These are phyloP conservation scores for Exobasidium cylindrosporum DNA, from an alignment of 1,284 basidiomycete genomes.

Conservation along the genomic window DNA sequence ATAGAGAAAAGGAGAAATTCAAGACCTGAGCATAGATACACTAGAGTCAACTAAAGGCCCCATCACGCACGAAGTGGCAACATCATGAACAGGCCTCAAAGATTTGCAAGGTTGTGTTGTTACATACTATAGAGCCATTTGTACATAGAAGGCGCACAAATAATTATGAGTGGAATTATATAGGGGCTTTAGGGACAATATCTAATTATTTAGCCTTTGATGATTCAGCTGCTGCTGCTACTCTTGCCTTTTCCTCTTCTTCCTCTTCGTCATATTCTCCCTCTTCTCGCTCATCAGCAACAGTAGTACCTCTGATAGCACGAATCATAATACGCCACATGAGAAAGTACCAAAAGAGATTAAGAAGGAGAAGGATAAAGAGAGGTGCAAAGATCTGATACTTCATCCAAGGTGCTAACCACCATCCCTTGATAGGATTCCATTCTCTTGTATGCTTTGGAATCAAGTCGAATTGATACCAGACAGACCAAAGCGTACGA, in stretches of 20 bases:
- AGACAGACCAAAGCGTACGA: conserved; percentile 81
- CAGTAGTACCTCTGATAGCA: conserved; percentile 34
- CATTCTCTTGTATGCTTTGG: conserved; percentile 58
- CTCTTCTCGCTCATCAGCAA: conserved; percentile 43
- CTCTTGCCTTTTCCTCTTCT: conserved; percentile 4
- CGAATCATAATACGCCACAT: conserved; percentile 51
- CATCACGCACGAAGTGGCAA: too few relatives aligned
- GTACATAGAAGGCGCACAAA: too few relatives aligned
- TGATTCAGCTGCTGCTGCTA: too few relatives aligned
- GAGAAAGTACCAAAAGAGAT: conserved; percentile 51
- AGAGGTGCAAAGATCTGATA: conserved; percentile 48
- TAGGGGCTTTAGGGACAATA: too few relatives aligned
- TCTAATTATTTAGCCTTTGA: too few relatives aligned
- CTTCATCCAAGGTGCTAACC: conserved; percentile 49
- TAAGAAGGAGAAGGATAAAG: conserved; percentile 48
- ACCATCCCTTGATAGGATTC: conserved; percentile 46
- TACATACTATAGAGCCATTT: too few relatives aligned
- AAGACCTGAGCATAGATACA: too few relatives aligned
- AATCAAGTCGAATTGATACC: conserved; percentile 72
- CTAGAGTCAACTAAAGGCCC: too few relatives aligned
- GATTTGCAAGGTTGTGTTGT: too few relatives aligned
- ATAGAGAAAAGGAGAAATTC: too few relatives aligned
- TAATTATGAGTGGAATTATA: too few relatives aligned
- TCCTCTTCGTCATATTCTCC: conserved; percentile 39
- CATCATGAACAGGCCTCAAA: too few relatives aligned